A percentile compares a stretch with the other conserved stretches of the same genome.
Conservation (phyloP, 2,329 filamentous ascomycete species). For the Aspergillus sp. region DNA sequence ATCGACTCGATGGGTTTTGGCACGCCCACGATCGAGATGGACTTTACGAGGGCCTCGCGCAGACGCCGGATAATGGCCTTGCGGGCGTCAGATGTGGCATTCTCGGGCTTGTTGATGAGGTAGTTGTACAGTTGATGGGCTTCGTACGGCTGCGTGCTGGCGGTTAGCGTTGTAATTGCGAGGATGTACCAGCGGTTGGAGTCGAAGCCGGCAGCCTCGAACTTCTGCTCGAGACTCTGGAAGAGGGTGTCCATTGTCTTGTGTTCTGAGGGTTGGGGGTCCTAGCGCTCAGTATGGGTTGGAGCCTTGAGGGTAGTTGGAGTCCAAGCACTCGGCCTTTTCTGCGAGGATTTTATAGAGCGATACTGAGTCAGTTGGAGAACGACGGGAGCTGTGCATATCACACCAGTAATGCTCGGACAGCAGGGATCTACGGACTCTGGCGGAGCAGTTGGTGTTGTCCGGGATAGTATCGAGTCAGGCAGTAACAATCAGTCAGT, state of each 20-base stretch:
- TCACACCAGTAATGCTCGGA: background rate
- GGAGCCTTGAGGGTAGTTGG: too few species aligned
- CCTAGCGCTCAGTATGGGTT: too few species aligned
- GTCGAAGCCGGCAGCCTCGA: background rate
- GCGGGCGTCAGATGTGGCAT: background rate
- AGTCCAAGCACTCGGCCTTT: background rate
- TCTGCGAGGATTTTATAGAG: background rate
- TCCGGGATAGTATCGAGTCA: background rate
- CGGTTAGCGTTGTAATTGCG: background rate
- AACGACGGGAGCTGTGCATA: background rate
- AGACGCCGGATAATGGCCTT: background rate
- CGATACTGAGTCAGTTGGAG: background rate
- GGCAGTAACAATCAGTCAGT: background rate
- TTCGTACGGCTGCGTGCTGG: background rate
- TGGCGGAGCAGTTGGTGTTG: background rate
- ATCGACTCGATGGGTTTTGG: background rate
- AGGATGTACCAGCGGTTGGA: background rate
- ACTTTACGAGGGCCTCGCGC: slow-evolving; percentile 1
- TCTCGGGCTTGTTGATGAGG: background rate
- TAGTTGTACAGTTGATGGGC: background rate
- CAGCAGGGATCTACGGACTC: background rate
- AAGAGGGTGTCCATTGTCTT: background rate
- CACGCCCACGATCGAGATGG: background rate
- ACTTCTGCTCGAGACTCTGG: background rate
- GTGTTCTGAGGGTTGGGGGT: too few species aligned